Conservation (phyloP, 257 asterid genomes). For the Penstemon davidsonii region DNA sequence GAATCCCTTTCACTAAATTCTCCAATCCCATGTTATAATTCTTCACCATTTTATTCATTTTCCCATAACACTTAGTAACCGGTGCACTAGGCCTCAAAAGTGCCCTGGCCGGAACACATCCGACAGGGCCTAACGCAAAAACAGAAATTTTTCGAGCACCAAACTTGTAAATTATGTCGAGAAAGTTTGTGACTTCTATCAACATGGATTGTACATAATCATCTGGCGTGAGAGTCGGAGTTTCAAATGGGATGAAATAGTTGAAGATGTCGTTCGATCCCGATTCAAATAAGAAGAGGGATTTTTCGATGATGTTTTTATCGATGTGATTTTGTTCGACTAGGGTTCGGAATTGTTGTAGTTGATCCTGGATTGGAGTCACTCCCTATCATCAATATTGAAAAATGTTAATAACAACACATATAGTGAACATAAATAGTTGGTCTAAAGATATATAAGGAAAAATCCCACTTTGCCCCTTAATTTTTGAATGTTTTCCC, state of each 20-base stretch:
- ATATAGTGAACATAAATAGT: too few relatives aligned
- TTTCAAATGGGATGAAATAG: constrained; percentile 52
- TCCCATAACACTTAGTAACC: constrained; percentile 46
- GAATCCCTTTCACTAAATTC: constrained; percentile 39
- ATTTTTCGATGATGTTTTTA: constrained; percentile 31
- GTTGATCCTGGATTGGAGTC: constrained; percentile 54
- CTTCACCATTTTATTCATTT: constrained; percentile 70
- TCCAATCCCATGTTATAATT: constrained; percentile 54
- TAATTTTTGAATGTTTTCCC: too few relatives aligned
- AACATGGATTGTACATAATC: constrained; percentile 59
- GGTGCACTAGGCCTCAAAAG: constrained; percentile 57
- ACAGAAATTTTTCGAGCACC: constrained; percentile 56
- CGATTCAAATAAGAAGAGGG: constrained; percentile 61
- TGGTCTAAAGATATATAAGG: too few relatives aligned
- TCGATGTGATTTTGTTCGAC: constrained; percentile 40
- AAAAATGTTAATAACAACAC: background rate
- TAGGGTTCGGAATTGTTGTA: constrained; percentile 56
- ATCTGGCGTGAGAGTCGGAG: constrained; percentile 47
- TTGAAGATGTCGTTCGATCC: constrained; percentile 71
- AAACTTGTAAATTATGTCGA: constrained; percentile 41
- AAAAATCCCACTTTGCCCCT: too few relatives aligned
- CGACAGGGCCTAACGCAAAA: constrained; percentile 72
- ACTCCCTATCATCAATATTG: constrained; percentile 47
- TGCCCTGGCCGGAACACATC: constrained; percentile 72
- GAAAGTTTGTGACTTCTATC: constrained; percentile 27